Evolutionary conservation across 2,329 filamentous ascomycete genomes (phyloP).

Genomic region (Hysterium pulicare): DNA sequence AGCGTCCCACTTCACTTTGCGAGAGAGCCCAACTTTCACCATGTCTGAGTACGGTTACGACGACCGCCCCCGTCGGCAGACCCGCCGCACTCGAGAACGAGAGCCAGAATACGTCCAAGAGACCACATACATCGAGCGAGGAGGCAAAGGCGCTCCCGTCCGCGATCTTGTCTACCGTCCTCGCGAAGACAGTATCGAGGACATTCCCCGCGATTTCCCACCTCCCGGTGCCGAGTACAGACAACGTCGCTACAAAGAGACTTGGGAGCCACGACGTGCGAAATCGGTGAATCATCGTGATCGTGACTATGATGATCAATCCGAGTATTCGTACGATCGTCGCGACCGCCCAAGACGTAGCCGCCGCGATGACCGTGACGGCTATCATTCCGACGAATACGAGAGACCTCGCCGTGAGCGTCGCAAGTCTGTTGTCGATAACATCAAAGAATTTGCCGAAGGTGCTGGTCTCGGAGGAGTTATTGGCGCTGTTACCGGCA

Average conservation of each 20-base stretch:
- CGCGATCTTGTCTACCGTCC: constrained; percentile 50
- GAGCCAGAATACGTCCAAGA: constrained; percentile 51
- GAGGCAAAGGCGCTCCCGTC: constrained; percentile 39
- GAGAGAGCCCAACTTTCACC: constrained; percentile 10
- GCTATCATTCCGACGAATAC: constrained; percentile 45
- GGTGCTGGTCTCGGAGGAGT: constrained; percentile 57
- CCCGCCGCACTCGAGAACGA: constrained; percentile 41
- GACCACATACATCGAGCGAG: constrained; percentile 48
- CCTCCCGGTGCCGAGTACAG: constrained; percentile 57
- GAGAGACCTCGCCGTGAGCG: constrained; percentile 43
- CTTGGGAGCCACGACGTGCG: constrained; percentile 53
- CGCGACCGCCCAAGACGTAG: constrained; percentile 45
- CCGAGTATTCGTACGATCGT: constrained; percentile 45
- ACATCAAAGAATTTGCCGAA: constrained; percentile 52
- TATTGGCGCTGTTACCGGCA: constrained; percentile 48
- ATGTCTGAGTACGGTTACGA: constrained; percentile 53
- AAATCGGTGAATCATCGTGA: constrained; percentile 60
- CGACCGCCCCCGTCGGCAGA: constrained; percentile 46
- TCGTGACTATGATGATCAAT: constrained; percentile 57
- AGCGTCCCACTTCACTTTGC: constrained; percentile 1
- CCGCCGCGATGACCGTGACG: constrained; percentile 46
- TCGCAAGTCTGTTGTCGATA: constrained; percentile 57
- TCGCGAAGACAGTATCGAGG: constrained; percentile 81
- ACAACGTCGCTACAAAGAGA: constrained; percentile 47
- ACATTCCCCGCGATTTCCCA: constrained; percentile 80